Evolutionary conservation across 2,329 filamentous ascomycete species (phyloP), one percentile per base, ranked within the genome.

Genomic region (Paecilomyces fulvus): DNA sequence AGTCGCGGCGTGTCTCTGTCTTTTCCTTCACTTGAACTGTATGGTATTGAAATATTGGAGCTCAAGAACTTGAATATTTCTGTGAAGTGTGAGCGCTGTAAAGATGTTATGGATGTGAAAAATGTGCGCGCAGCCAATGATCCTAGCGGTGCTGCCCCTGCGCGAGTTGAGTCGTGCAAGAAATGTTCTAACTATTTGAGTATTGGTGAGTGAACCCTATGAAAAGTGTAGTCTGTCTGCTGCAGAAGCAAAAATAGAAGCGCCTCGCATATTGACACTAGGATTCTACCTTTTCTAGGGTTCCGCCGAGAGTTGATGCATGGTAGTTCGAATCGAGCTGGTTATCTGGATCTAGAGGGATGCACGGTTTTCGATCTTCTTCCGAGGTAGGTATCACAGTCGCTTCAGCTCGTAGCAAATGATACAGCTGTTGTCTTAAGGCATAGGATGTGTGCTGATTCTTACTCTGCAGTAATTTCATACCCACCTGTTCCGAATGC

Each of bases 11-110:
- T 89, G n/a, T 83, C 88, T 55, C 78, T 95, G 7, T 90, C 86
- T 0, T 90, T 94, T 63, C 90, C 90, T 0, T 84, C 81, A 25
- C 75, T 94, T 57, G 88, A 92, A 64, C 80, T 95, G 1, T 81
- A 90, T 66, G 83, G 86, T 37, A 86, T 94, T 58, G 89, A 94
- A 65, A 73, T 94, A 1, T 77, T 95, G 8, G 84, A 92, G 63
- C 72, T 92, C 1, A 76, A 80, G 0, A 78, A 82, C 23, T 75
- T 94, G 30, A 85, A 82, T 57, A 76, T 94, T 60, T 87, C 82
- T 2, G 78, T 90, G 60, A 92, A 91, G 68, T 95, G 90, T 69
- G 83, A 86, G 54, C 83, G 90, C 37, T 95, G 90, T 78, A 91
- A 87, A 69, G 87, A 88, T 3, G 70, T 79, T 11, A 84, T 85